Conservation (phyloP, 176 grass and related monocot species). For the Saccharum officinarum region DNA sequence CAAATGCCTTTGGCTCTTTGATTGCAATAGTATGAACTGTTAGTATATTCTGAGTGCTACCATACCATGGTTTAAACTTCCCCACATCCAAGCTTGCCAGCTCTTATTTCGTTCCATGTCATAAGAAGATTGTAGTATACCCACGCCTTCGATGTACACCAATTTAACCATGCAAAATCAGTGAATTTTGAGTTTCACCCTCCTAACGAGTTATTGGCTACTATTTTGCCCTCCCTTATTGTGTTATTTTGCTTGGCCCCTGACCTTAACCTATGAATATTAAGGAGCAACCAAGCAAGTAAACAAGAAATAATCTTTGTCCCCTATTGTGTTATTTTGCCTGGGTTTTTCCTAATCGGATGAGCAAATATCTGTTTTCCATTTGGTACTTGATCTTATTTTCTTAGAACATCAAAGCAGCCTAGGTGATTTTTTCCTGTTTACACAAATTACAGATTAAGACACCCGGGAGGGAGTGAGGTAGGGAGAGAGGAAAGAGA, state of each 20-base stretch:
- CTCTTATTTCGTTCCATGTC: neutral
- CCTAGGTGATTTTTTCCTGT: neutral
- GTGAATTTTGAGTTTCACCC: neutral
- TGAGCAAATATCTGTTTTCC: neutral
- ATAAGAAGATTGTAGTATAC: neutral
- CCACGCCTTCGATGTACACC: neutral
- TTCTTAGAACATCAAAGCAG: neutral
- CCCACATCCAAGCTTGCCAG: neutral
- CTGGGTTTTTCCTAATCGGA: neutral
- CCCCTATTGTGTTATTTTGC: too few relatives aligned
- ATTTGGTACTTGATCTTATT: neutral
- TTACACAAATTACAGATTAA: neutral
- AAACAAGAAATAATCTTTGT: neutral
- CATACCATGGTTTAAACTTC: neutral
- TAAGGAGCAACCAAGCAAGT: conserved; percentile 1
- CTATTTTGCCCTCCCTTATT: neutral
- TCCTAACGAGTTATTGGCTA: neutral
- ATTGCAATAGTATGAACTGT: neutral
- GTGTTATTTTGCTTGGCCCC: neutral
- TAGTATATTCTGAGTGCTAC: neutral
- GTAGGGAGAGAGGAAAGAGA: too few relatives aligned
- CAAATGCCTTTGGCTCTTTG: neutral
- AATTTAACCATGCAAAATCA: neutral
- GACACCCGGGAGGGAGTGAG: too few relatives aligned
- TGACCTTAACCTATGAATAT: neutral